Conservation (phyloP, 2,329 filamentous ascomycete genomes). For the Botrytis paeoniae region DNA sequence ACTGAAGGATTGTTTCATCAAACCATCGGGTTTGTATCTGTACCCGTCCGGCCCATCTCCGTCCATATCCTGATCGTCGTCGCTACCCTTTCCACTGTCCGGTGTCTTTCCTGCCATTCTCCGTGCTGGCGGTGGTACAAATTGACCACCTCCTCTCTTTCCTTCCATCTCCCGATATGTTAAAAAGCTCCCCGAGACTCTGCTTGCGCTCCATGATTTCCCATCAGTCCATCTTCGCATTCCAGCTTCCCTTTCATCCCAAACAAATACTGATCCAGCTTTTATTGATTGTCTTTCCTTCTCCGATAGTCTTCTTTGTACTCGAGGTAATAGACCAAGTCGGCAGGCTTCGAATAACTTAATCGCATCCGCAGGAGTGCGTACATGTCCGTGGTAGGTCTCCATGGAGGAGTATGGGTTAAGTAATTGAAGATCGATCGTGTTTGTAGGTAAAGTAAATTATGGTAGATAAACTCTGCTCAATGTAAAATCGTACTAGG, state of each 20-base stretch:
- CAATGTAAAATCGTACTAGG: background rate
- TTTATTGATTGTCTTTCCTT: slow-evolving; percentile 96
- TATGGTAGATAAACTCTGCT: background rate
- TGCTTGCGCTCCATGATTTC: slow-evolving; percentile 97
- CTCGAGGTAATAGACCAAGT: slow-evolving; percentile 81
- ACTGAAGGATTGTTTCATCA: slow-evolving; percentile 99
- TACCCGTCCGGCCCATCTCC: slow-evolving; percentile 82
- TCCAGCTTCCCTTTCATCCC: slow-evolving; percentile 96
- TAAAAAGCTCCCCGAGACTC: slow-evolving; percentile 94
- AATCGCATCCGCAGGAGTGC: slow-evolving; percentile 94
- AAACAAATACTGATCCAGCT: slow-evolving; percentile 98
- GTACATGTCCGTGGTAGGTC: slow-evolving; percentile 92
- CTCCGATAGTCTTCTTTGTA: slow-evolving; percentile 93
- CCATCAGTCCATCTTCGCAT: slow-evolving; percentile 99
- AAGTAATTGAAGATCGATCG: slow-evolving; percentile 20
- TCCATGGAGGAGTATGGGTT: slow-evolving; percentile 63
- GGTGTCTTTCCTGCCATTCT: slow-evolving; percentile 70
- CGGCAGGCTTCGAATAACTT: slow-evolving; percentile 97
- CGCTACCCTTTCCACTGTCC: slow-evolving; percentile 75
- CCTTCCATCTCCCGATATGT: slow-evolving; percentile 99
- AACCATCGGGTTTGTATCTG: slow-evolving; percentile 89
- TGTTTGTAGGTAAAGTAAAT: background rate
- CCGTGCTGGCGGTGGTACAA: slow-evolving; percentile 56
- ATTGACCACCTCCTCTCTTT: slow-evolving; percentile 78
- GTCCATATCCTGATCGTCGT: slow-evolving; percentile 72